Evolutionary conservation across 1,284 basidiomycete genomes (phyloP).

Genomic region (Grifola frondosa): DNA sequence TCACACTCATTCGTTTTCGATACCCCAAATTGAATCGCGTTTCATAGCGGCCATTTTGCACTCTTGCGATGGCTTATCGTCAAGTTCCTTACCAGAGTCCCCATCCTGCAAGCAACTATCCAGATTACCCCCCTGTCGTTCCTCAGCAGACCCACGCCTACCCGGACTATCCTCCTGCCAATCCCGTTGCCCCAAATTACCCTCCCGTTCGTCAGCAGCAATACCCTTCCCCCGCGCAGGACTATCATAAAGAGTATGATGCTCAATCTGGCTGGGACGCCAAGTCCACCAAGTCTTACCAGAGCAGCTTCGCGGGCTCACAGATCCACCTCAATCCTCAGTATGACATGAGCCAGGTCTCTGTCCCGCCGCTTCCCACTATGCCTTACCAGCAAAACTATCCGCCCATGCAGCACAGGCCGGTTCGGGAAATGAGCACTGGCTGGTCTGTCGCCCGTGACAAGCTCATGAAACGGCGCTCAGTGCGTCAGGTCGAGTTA

Average conservation of each 20-base stretch:
- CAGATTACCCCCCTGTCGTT: too few relatives aligned
- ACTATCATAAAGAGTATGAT: slow-evolving; percentile 33
- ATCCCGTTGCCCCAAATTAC: slow-evolving; percentile 38
- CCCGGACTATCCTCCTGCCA: slow-evolving; percentile 37
- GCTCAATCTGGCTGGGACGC: slow-evolving; percentile 55
- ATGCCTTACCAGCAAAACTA: slow-evolving; percentile 53
- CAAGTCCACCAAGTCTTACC: slow-evolving; percentile 62
- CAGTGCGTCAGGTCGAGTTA: slow-evolving; percentile 79
- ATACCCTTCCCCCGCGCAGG: slow-evolving; percentile 12
- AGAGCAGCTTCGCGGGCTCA: slow-evolving; percentile 64
- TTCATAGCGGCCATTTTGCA: slow-evolving; percentile 2
- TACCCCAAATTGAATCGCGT: slow-evolving; percentile 2
- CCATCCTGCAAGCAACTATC: neutral
- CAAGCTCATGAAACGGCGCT: slow-evolving; percentile 75
- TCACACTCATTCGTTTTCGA: slow-evolving; percentile 12
- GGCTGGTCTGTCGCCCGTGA: slow-evolving; percentile 73
- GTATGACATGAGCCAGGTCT: slow-evolving; percentile 58
- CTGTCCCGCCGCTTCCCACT: slow-evolving; percentile 52
- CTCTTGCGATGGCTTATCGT: slow-evolving; percentile 51
- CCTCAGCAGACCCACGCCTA: too few relatives aligned
- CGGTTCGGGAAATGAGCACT: slow-evolving; percentile 46
- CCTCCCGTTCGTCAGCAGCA: slow-evolving; percentile 22
- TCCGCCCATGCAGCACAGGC: slow-evolving; percentile 52
- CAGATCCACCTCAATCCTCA: slow-evolving; percentile 66
- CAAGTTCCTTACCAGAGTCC: slow-evolving; percentile 41